Evolutionary conservation across 805 yeast species (phyloP), one percentile per base, ranked within the genome.

Genomic region (Ogataea methanolica): DNA sequence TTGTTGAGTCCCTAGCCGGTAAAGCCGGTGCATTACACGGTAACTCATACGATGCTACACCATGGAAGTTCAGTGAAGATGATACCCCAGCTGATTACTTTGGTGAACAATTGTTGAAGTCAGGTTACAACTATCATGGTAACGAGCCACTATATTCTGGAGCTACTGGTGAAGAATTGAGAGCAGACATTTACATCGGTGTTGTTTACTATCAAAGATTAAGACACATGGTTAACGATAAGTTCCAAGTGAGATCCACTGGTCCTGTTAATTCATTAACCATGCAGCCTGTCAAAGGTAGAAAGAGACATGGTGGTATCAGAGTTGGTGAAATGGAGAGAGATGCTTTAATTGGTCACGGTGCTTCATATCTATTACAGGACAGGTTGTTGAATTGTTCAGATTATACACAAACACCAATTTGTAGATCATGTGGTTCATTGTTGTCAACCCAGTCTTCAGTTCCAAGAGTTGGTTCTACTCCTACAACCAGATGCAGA

Each of bases 261-360:
- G 99, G 99, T 65, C 98, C 98, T 6, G 98, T 94, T 26, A 92
- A 92, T 70, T 81, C 94, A 35, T 78, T 94, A 66, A 94, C 98
- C 16, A 90, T 92, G 97, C 99, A 94, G 77, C 99, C 99, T 37
- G 99, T 94, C 47, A 94, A 94, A 74, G 99, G 99, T 62, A 85
- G 99, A 74, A 94, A 94, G 83, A 83, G 98, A 74, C 83, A 86
- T 56, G 99, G 99, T 72, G 99, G 99, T 85, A 94, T 94, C 59
- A 95, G 99, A 78, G 96, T 94, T 36, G 99, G 99, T 68, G 99
- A 94, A 70, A 94, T 94, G 99, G 99, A 94, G 73, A 87, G 99
- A 73, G 99, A 94, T 78, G 99, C 99, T 2, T 75, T 94, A 60
- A 90, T 94, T 68, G 99, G 98, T 50, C 99, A 94, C 65, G 99